A percentile compares a stretch with the other conserved stretches of the same genome.
These are phyloP conservation scores for Capsicum rhomboideum DNA, from an alignment of 257 asterid genomes.

Conservation along the genomic window DNA sequence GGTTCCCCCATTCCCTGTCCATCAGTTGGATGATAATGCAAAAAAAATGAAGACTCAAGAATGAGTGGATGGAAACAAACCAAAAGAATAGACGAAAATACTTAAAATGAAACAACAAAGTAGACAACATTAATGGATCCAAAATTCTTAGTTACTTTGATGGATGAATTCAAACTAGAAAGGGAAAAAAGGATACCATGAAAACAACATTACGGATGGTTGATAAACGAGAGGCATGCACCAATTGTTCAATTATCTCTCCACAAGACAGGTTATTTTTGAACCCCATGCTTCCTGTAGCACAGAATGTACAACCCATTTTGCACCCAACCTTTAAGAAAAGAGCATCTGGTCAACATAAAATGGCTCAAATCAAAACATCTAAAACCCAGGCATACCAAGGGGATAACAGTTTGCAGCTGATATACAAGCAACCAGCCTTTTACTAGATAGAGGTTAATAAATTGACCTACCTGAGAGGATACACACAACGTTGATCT, in stretches of 20 bases:
- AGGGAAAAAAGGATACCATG: slow-evolving; percentile 49
- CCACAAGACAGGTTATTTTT: slow-evolving; percentile 82
- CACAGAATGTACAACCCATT: slow-evolving; percentile 97
- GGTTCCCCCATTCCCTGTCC: slow-evolving; percentile 98
- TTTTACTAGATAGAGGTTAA: not conserved
- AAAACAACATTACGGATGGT: slow-evolving; percentile 85
- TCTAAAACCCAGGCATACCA: not conserved
- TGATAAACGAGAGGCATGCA: slow-evolving; percentile 80
- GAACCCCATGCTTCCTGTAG: slow-evolving; percentile 98
- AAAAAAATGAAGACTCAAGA: not conserved
- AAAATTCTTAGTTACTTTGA: not conserved
- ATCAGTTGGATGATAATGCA: slow-evolving; percentile 6
- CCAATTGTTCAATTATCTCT: slow-evolving; percentile 88
- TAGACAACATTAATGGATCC: not conserved
- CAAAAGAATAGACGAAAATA: not conserved
- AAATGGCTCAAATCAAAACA: not conserved
- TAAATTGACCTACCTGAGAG: slow-evolving; percentile 55
- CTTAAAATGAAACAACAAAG: not conserved
- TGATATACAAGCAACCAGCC: not conserved
- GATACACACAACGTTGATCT: slow-evolving; percentile 94
- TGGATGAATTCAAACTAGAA: not conserved
- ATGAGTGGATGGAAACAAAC: not conserved
- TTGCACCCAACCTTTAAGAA: slow-evolving; percentile 85
- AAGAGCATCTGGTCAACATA: not conserved
- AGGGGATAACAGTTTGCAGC: not conserved